Evolutionary conservation across 805 yeast genomes (phyloP).

Genomic region (Grigorovia jiainica): DNA sequence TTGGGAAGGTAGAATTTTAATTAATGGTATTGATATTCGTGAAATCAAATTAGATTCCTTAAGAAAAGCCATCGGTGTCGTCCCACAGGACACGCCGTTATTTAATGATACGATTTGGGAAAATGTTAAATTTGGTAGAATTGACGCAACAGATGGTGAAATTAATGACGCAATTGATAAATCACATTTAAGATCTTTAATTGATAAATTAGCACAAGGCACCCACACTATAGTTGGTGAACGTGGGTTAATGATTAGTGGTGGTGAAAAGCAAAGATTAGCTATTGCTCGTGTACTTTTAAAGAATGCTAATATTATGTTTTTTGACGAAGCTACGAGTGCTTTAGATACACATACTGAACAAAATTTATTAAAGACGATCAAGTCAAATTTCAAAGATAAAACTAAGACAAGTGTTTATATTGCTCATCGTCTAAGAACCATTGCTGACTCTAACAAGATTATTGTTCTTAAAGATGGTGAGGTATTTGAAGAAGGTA

Average conservation of each 20-base stretch:
- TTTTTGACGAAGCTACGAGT: slow-evolving; percentile 94
- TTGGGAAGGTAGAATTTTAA: slow-evolving; percentile 59
- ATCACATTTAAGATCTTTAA: slow-evolving; percentile 59
- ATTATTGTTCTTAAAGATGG: slow-evolving; percentile 82
- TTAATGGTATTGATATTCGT: slow-evolving; percentile 84
- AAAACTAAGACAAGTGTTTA: slow-evolving; percentile 65
- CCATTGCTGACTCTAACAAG: slow-evolving; percentile 89
- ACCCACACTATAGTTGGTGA: slow-evolving; percentile 86
- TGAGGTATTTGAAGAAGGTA: slow-evolving; percentile 77
- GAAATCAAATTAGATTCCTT: slow-evolving; percentile 67
- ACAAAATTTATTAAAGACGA: slow-evolving; percentile 68
- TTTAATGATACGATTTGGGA: slow-evolving; percentile 86
- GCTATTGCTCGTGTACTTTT: slow-evolving; percentile 88
- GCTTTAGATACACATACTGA: slow-evolving; percentile 97
- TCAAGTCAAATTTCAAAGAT: slow-evolving; percentile 53
- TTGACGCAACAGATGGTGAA: slow-evolving; percentile 64
- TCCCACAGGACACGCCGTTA: slow-evolving; percentile 95
- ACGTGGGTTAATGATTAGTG: slow-evolving; percentile 97
- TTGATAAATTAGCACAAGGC: slow-evolving; percentile 74
- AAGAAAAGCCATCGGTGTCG: slow-evolving; percentile 74
- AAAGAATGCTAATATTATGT: slow-evolving; percentile 80
- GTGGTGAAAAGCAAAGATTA: slow-evolving; percentile 95
- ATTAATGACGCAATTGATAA: slow-evolving; percentile 52
- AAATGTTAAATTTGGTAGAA: slow-evolving; percentile 77
- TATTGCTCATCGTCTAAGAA: slow-evolving; percentile 88